A percentile compares a stretch with the other conserved stretches of the same genome.
Evolutionary conservation across 2,329 filamentous ascomycete genomes (phyloP).

Genomic region (Ceratocystiopsis brevicomis): DNA sequence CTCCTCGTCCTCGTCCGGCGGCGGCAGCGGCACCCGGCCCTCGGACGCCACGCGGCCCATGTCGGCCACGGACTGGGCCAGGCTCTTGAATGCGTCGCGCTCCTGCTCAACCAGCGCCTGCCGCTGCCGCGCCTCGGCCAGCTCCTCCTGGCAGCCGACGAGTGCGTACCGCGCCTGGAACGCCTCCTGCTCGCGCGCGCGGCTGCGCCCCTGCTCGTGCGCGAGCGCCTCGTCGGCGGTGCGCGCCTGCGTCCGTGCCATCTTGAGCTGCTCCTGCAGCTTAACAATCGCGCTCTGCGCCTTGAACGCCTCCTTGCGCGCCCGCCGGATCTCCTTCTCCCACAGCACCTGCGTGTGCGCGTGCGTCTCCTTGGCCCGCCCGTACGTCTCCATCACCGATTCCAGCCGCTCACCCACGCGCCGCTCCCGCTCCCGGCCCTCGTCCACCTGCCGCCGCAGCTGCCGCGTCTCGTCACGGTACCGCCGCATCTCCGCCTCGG

Average conservation of each 20-base stretch:
- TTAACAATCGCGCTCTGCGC: slow-evolving; percentile 51
- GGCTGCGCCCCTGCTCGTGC: slow-evolving; percentile 42
- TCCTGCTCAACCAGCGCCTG: slow-evolving; percentile 52
- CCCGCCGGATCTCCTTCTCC: slow-evolving; percentile 54
- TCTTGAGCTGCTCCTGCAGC: slow-evolving; percentile 55
- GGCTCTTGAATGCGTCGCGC: slow-evolving; percentile 53
- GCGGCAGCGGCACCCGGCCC: slow-evolving; percentile 46
- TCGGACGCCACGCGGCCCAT: slow-evolving; percentile 54
- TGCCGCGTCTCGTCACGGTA: slow-evolving; percentile 40
- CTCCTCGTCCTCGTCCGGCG: slow-evolving; percentile 19
- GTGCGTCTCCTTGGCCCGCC: slow-evolving; percentile 50
- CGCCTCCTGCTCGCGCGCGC: slow-evolving; percentile 47
- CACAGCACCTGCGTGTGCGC: slow-evolving; percentile 47
- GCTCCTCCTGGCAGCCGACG: slow-evolving; percentile 45
- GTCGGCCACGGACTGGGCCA: slow-evolving; percentile 50
- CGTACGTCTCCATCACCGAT: slow-evolving; percentile 51
- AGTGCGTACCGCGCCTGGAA: slow-evolving; percentile 49
- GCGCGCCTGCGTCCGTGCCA: slow-evolving; percentile 33
- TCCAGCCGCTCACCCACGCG: slow-evolving; percentile 49
- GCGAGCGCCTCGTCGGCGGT: slow-evolving; percentile 39
- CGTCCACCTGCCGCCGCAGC: slow-evolving; percentile 40
- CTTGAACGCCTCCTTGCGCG: slow-evolving; percentile 57
- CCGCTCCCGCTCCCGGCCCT: slow-evolving; percentile 45
- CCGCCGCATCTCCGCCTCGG: slow-evolving; percentile 46
- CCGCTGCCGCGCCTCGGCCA: slow-evolving; percentile 42